Evolutionary conservation across 495 filamentous ascomycete species (phyloP).

Genomic region (Aspergillus indologenus): DNA sequence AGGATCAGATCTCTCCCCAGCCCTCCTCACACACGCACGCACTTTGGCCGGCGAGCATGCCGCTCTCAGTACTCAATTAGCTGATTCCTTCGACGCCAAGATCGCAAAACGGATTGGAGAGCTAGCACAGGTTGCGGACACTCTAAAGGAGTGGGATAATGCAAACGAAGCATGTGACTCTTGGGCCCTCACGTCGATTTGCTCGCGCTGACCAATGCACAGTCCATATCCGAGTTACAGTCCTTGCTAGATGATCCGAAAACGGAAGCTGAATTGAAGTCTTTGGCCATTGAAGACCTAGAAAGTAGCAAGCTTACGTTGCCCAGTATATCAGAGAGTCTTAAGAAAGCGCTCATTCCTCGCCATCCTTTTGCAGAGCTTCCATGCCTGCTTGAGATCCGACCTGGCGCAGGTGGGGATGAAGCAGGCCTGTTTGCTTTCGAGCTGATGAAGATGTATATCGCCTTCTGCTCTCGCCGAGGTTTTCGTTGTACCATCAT

Average conservation of each 20-base stretch:
- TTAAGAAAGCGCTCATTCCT: slow-evolving; percentile 76
- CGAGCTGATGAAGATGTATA: slow-evolving; percentile 88
- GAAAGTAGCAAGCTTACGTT: slow-evolving; percentile 58
- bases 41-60: slow-evolving; percentile 64
- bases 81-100: slow-evolving; percentile 64
- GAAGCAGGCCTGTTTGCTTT: slow-evolving; percentile 88
- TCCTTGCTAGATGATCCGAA: slow-evolving; percentile 55
- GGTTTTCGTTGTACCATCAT: slow-evolving; percentile 57
- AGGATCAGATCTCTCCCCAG: slow-evolving; percentile 50
- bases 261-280: slow-evolving; percentile 60
- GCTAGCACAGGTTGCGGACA: slow-evolving; percentile 61
- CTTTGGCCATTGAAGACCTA: slow-evolving; percentile 77
- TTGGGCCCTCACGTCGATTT: not conserved
- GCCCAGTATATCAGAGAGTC: slow-evolving; percentile 53
- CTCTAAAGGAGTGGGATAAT: slow-evolving; percentile 63
- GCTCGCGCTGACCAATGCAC: slow-evolving; percentile 12
- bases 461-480: slow-evolving; percentile 64
- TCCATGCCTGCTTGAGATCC: slow-evolving; percentile 86
- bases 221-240: slow-evolving; percentile 58
- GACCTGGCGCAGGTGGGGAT: slow-evolving; percentile 88
- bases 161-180: slow-evolving; percentile 37
- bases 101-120: slow-evolving; percentile 77
- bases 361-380: slow-evolving; percentile 91
- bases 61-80: slow-evolving; percentile 53
- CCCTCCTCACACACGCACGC: slow-evolving; percentile 62